A percentile compares a stretch with the other conserved stretches of the same genome.
These are phyloP conservation scores for Neohortaea acidophila DNA, from an alignment of 495 filamentous ascomycete species.

Conservation along the genomic window DNA sequence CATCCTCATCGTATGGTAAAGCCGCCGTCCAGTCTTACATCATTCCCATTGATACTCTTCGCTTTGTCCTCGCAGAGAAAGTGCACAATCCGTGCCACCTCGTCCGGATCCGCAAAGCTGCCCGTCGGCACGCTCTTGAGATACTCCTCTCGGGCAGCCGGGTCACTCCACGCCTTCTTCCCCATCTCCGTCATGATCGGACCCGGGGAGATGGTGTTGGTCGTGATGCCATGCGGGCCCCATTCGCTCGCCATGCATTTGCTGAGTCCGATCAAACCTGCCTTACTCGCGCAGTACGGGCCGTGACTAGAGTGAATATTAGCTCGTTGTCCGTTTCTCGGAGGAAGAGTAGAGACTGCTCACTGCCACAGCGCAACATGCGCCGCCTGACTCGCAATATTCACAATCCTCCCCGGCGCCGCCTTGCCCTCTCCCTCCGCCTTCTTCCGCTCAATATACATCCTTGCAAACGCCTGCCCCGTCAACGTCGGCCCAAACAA, in stretches of 20 bases:
- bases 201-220: constrained; percentile 41
- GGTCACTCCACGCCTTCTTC: constrained; percentile 15
- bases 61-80: constrained; percentile 9
- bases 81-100: constrained; percentile 8
- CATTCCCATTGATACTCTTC: constrained; percentile 12
- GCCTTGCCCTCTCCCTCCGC: background rate
- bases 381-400: constrained; percentile 12
- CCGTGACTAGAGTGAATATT: too few species aligned
- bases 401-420: constrained; percentile 10
- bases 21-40: constrained; percentile 14
- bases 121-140: constrained; percentile 10
- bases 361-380: constrained; percentile 14
- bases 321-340: too few species aligned
- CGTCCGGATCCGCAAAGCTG: constrained; percentile 9
- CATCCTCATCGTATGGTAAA: constrained; percentile 3
- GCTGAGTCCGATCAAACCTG: constrained; percentile 13
- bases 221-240: constrained; percentile 10
- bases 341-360: too few species aligned
- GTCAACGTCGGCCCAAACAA: constrained; percentile 8
- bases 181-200: constrained; percentile 27
- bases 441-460: constrained; percentile 5
- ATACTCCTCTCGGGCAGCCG: constrained; percentile 6
- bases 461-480: constrained; percentile 9
- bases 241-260: constrained; percentile 16
- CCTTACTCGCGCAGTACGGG: constrained; percentile 15